Evolutionary conservation across 371 early-diverging fungal genomes (phyloP), one percentile per base, ranked within the genome.

Genomic region (Saksenaea oblongispora): DNA sequence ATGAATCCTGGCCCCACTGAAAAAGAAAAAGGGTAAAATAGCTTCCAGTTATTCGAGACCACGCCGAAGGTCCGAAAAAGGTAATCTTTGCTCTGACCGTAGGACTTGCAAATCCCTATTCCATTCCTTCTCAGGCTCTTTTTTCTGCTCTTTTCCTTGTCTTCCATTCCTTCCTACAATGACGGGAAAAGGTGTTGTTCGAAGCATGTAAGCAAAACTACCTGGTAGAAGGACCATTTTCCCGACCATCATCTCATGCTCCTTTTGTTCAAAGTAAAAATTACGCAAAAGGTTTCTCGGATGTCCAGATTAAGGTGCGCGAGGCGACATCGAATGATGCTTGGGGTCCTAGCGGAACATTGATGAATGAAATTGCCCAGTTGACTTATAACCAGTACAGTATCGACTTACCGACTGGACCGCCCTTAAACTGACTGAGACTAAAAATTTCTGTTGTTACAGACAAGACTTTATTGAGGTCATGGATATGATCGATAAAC

Each of bases 401-500:
- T 47, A 11, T 47, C 11, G 10, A 10, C 22, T 1, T 3, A 22
- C 11, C n/a, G n/a, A n/a, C n/a, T n/a, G n/a, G n/a, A n/a, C n/a
- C 9, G 51, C 5, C 22, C 79, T 39, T 18, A 17, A 17, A 58
- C 18, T 17, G 28, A 58, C 18, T 17, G 28, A 55, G 17, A n/a
- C 39, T 28, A 56, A 17, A 24, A 47, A 31, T 34, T 64, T 22
- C 2, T 34, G 17, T 36, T 41, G 22, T 15, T 17, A 28, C 74
- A 96, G 95, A 55, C 84, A 89, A 56, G 89, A 91, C 47, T 95
- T 95, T 84, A 63, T 91, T 61, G 96, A 94, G 68, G 91, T 98
- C 42, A 96, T 98, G 96, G 94, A 94, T 67, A 95, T 97, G 75
- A 74, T 98, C 53, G 97, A 97, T 73, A 97, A 95, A 83, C 83